phyloP scores from a whole-genome alignment of 148 eudicot genomes.

The Chenopodium formosanum region DNA sequence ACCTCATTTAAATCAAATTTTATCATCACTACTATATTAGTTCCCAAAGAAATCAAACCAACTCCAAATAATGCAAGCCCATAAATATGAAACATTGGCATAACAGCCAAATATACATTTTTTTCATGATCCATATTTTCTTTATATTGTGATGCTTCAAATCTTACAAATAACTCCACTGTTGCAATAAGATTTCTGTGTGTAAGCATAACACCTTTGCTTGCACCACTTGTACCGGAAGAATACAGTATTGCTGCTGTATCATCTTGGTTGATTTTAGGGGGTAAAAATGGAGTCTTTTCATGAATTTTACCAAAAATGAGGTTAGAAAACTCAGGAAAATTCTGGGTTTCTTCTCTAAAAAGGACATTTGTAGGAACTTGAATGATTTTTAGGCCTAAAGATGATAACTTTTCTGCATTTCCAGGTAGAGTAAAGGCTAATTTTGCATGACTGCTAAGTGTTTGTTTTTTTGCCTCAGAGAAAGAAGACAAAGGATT shows the following conservation, averaged over 20 bases:
- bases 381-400: slow-evolving; percentile 43
- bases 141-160: slow-evolving; percentile 72
- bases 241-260: slow-evolving; percentile 77
- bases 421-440: slow-evolving; percentile 41
- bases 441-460: slow-evolving; percentile 35
- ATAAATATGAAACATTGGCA: slow-evolving; percentile 91
- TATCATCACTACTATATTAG: slow-evolving; percentile 61
- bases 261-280: slow-evolving; percentile 57
- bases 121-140: slow-evolving; percentile 30
- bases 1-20: slow-evolving; percentile 57
- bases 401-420: slow-evolving; percentile 29
- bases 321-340: slow-evolving; percentile 38
- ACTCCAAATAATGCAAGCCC: slow-evolving; percentile 72
- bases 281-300: slow-evolving; percentile 21
- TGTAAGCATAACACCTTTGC: slow-evolving; percentile 72
- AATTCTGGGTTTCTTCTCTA: slow-evolving; percentile 4
- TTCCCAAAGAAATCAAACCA: slow-evolving; percentile 71
- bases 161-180: slow-evolving; percentile 70
- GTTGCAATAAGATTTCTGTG: slow-evolving; percentile 71
- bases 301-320: slow-evolving; percentile 34
- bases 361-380: slow-evolving; percentile 43
- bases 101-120: slow-evolving; percentile 62
- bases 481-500: slow-evolving; percentile 62
- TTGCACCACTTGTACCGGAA: slow-evolving; percentile 79
- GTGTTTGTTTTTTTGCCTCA: slow-evolving; percentile 66